Evolutionary conservation across 257 asterid genomes (phyloP), one percentile per base, ranked within the genome.

Genomic region (Petrea volubilis): DNA sequence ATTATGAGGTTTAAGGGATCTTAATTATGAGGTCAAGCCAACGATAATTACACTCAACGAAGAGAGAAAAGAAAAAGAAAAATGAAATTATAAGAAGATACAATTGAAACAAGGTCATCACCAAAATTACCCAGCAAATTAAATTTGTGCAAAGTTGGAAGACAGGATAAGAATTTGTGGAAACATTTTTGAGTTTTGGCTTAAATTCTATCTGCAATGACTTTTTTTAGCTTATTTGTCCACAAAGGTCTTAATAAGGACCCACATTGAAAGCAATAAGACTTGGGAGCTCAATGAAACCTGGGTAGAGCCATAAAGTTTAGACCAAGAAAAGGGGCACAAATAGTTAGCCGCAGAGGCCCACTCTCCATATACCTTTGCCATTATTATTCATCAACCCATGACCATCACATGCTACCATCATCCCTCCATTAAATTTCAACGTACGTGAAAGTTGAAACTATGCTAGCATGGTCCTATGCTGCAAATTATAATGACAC

Each of bases 251-350:
- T 6, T 38, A 38, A 2, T 62, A 50, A 49, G 83, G 78, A 70
- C 83, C n/a, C 80, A 70, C 77, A 51, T n/a, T 53, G 73, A 73
- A 67, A 78, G 75, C 78, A 61, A 74, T 34, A 49, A 70, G 64
- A 74, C 71, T 60, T 59, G 67, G 53, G 34, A 64, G 51, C 47
- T 64, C 63, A 74, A 66, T 70, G 55, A 44, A 62, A 62, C 63
- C 46, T 69, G 46, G 77, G 64, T 59, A 33, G 57, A 4, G 53
- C 63, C 65, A 49, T 61, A 20, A 69, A 34, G 67, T 63, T 41
- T 5, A 11, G n/a, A 36, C 68, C 41, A 23, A 14, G 28, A 53
- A 21, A 23, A 60, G 34, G 24, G 49, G 47, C 24, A 68, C 46
- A 59, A 31, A 10, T 63, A 9, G n/a, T 46, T 28, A 41, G 10